Base-by-base conservation (phyloP, 495 filamentous ascomycete species). In the Glutinoglossum americanum region DNA sequence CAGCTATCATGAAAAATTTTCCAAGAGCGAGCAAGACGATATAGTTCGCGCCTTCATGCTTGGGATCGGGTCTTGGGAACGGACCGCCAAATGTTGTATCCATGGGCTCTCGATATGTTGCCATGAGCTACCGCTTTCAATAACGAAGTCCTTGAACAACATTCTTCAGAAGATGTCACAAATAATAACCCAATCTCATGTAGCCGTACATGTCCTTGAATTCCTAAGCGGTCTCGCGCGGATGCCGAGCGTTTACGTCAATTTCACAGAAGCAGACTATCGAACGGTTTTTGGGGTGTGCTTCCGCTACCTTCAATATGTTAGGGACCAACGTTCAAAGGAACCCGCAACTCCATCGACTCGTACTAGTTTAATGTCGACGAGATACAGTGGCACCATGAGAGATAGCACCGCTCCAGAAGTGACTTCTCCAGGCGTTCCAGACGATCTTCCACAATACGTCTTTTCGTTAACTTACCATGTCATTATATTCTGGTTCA, bases 401-500 rank as follows among this genome's bases (percentile, higher is more conserved):
- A 48, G 26, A 59, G 56, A 67, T 44, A 55, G 19, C n/a, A 26
- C 23, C 39, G 44, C 53, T 55, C 59, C 25, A 62, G 62, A 11
- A 58, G 39, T 32, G 23, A 25, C 33, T 17, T 30, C 26, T 28
- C 71, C 68, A 39, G 70, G 66, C 56, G 61, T 68, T 21, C 68
- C 72, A 6, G 77, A 80, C 51, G 84, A 86, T 63, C 73, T 90
- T 9, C 85, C 86, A 0, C 86, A 89, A 65, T 99, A 99, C 65
- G 86, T 97, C 30, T 89, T 89, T 65, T 82, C 86, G 0, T 72
- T 96, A 26, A 89, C 92, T 6, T 94, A 94, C 66, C 88, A 97
- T 67, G 88, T 94, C 62, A 87, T 97, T 62, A 85, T 86, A 2
- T 94, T 94, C 63, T 99, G 93, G 93, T 97, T 94, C 66, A 71